Evolutionary conservation across 1,284 basidiomycete genomes (phyloP).

Genomic region (Bjerkandera adusta): DNA sequence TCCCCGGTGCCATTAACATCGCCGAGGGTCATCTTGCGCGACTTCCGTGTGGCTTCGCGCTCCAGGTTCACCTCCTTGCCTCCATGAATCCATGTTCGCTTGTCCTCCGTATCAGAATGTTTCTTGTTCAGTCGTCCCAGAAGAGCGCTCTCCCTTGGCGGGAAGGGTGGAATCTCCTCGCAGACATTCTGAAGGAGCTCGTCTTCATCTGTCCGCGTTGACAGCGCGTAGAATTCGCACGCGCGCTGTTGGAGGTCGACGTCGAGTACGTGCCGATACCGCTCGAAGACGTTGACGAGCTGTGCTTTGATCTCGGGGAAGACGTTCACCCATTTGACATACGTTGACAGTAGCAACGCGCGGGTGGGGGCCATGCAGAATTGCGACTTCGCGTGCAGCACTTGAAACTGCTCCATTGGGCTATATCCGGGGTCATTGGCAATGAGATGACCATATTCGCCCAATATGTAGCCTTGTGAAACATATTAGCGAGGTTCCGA

Average conservation of each 20-base stretch:
- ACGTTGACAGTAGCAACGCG: conserved; percentile 92
- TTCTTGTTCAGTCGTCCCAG: conserved; percentile 85
- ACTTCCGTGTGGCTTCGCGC: conserved; percentile 53
- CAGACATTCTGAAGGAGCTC: conserved; percentile 93
- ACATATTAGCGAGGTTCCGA: conserved; percentile 13
- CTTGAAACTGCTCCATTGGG: conserved; percentile 93
- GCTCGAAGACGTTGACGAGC: conserved; percentile 92
- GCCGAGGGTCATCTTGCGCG: conserved; percentile 36
- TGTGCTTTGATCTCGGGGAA: conserved; percentile 98
- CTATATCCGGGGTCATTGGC: conserved; percentile 94
- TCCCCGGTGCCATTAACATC: conserved; percentile 26
- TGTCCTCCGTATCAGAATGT: conserved; percentile 88
- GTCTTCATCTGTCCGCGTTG: conserved; percentile 81
- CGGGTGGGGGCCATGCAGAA: conserved; percentile 92
- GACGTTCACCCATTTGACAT: conserved; percentile 99
- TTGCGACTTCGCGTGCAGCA: conserved; percentile 93
- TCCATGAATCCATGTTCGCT: conserved; percentile 94
- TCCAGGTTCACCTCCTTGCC: conserved; percentile 90
- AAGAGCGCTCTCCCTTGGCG: conserved; percentile 89
- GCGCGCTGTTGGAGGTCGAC: conserved; percentile 97
- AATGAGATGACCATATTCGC: conserved; percentile 96
- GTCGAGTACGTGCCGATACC: conserved; percentile 98
- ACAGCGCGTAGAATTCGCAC: conserved; percentile 92
- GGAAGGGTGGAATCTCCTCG: conserved; percentile 99
- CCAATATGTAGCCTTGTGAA: conserved; percentile 86